phyloP scores from a whole-genome alignment of 257 asterid genomes.

The Penstemon eatonii region DNA sequence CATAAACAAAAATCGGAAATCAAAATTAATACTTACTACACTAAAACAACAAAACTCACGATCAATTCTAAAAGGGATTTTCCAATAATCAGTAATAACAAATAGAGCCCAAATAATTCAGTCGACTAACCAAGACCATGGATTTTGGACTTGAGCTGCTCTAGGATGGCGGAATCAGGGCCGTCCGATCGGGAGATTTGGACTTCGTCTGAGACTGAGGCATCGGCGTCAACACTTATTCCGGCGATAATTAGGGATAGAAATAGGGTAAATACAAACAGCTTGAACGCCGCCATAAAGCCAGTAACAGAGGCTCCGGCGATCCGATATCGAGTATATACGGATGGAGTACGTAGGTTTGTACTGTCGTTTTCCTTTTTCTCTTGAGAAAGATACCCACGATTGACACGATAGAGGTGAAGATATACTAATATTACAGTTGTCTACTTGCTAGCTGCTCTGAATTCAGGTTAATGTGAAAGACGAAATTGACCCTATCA shows the following conservation, averaged over 20 bases:
- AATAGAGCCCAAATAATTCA: not conserved
- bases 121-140: slow-evolving; percentile 51
- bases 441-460: too few relatives aligned
- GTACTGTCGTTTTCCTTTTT: too few relatives aligned
- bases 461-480: too few relatives aligned
- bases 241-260: slow-evolving; percentile 27
- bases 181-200: slow-evolving; percentile 35
- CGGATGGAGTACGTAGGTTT: too few relatives aligned
- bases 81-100: not conserved
- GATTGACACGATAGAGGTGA: too few relatives aligned
- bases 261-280: slow-evolving; percentile 27
- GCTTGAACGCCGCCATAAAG: slow-evolving; percentile 43
- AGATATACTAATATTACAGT: too few relatives aligned
- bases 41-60: not conserved
- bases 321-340: not conserved
- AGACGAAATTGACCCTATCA: too few relatives aligned
- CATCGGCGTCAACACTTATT: slow-evolving; percentile 41
- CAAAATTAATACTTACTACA: not conserved
- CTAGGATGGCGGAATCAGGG: slow-evolving; percentile 35
- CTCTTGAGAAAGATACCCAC: too few relatives aligned
- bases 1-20: too few relatives aligned
- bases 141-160: slow-evolving; percentile 59
- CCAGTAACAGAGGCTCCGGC: slow-evolving; percentile 26
- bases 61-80: not conserved
- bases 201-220: slow-evolving; percentile 24